A percentile compares a stretch with the other conserved stretches of the same genome.
Evolutionary conservation across 1,139 yeast genomes (phyloP).

Genomic region (Sugiyamaella castrensis): DNA sequence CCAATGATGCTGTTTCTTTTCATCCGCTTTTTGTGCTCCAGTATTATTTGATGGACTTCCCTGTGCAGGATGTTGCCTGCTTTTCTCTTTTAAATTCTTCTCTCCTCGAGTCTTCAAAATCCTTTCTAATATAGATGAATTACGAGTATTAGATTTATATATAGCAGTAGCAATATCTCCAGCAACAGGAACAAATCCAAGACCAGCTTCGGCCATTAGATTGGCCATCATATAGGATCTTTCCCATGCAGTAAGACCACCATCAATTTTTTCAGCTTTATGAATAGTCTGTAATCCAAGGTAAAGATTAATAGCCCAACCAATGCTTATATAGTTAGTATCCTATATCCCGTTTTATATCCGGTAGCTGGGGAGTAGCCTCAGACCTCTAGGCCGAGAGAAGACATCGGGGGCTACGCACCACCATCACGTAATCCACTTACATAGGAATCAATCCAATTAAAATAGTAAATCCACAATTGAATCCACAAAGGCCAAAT

Average conservation of each 20-base stretch:
- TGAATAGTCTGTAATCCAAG: slow-evolving; percentile 51
- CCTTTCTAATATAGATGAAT: slow-evolving; percentile 61
- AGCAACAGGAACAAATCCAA: slow-evolving; percentile 70
- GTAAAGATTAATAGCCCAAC: slow-evolving; percentile 50
- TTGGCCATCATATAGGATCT: slow-evolving; percentile 57
- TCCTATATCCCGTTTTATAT: too few relatives aligned
- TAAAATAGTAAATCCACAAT: slow-evolving; percentile 71
- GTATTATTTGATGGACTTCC: too few relatives aligned
- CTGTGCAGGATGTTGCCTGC: too few relatives aligned
- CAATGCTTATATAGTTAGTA: slow-evolving; percentile 35
- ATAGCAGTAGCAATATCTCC: slow-evolving; percentile 67
- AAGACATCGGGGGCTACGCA: too few relatives aligned
- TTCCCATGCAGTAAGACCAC: slow-evolving; percentile 56
- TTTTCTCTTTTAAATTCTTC: slow-evolving; percentile 11
- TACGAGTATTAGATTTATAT: slow-evolving; percentile 74
- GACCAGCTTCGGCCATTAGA: slow-evolving; percentile 58
- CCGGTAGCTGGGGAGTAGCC: too few relatives aligned
- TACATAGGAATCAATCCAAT: slow-evolving; percentile 62
- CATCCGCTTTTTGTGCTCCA: too few relatives aligned
- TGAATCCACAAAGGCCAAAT: slow-evolving; percentile 59
- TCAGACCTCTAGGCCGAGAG: too few relatives aligned
- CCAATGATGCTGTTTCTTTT: too few relatives aligned
- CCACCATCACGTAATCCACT: slow-evolving; percentile 1
- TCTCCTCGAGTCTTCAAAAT: slow-evolving; percentile 47
- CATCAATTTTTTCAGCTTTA: slow-evolving; percentile 55